Percentiles rank a stretch among this genome's conserved stretches.
Conservation (phyloP, 352 stramenopile genomes). For the Saprolegnia diclina region DNA sequence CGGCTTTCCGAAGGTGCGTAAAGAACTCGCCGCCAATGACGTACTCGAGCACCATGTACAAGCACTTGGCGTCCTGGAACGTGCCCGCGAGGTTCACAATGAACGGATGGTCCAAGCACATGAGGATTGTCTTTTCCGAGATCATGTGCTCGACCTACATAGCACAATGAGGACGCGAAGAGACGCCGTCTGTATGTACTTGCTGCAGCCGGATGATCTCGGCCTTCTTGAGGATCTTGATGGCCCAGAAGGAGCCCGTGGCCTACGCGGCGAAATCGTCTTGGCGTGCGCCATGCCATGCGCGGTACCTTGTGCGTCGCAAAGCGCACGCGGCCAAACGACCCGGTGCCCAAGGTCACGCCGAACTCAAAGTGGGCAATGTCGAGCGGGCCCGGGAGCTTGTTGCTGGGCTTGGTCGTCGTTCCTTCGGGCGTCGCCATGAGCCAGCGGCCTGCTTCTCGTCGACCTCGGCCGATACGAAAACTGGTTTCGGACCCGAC, state of each 20-base stretch:
- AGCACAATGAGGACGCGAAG: not conserved
- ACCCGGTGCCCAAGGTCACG: conserved; percentile 94
- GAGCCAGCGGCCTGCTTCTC: not conserved
- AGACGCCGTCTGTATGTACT: conserved; percentile 32
- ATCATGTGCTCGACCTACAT: conserved; percentile 94
- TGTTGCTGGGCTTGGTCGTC: conserved; percentile 32
- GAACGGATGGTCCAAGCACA: conserved; percentile 92
- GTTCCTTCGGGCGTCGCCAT: conserved; percentile 11
- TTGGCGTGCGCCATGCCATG: not conserved
- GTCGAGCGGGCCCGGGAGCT: conserved; percentile 59
- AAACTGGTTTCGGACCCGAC: not conserved
- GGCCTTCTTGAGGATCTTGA: conserved; percentile 97
- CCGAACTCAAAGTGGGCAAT: conserved; percentile 92
- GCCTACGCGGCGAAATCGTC: conserved; percentile 36
- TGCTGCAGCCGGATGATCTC: conserved; percentile 95
- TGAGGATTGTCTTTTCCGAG: conserved; percentile 94
- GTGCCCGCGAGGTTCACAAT: conserved; percentile 93
- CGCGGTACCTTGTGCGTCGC: conserved; percentile 87
- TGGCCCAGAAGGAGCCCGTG: conserved; percentile 90
- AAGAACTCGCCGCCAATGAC: conserved; percentile 97
- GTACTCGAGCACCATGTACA: conserved; percentile 98
- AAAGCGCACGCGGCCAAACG: conserved; percentile 95
- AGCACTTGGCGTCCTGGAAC: conserved; percentile 92
- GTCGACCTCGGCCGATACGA: conserved; percentile 10
- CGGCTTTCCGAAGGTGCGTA: conserved; percentile 91